Percentiles rank a stretch among this genome's conserved stretches.
Evolutionary conservation across 768 basidiomycete species (phyloP).

Genomic region (Tricholoma furcatifolium): DNA sequence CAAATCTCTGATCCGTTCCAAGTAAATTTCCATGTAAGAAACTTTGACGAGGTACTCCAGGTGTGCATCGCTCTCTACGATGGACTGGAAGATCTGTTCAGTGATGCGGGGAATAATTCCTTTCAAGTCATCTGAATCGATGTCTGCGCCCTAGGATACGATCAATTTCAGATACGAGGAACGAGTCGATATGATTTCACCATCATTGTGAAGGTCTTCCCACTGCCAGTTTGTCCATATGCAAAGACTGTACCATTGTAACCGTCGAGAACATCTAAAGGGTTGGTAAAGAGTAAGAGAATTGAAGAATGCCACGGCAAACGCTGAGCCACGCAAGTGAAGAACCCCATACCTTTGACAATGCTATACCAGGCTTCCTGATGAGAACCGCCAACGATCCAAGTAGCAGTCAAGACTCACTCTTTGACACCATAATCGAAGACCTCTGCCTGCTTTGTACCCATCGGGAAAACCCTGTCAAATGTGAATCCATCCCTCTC

Average conservation of each 20-base stretch:
- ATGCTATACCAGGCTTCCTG: slow-evolving; percentile 50
- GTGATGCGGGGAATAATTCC: slow-evolving; percentile 98
- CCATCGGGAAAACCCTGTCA: slow-evolving; percentile 94
- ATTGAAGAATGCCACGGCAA: background rate
- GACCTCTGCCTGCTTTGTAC: slow-evolving; percentile 87
- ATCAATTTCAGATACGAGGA: slow-evolving; percentile 10
- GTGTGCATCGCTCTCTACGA: slow-evolving; percentile 91
- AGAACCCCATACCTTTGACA: slow-evolving; percentile 67
- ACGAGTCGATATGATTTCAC: slow-evolving; percentile 35
- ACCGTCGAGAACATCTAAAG: slow-evolving; percentile 91
- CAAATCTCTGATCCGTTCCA: slow-evolving; percentile 93
- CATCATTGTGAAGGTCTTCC: slow-evolving; percentile 99
- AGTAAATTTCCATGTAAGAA: slow-evolving; percentile 99
- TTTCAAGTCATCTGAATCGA: slow-evolving; percentile 89
- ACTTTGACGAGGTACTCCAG: slow-evolving; percentile 99
- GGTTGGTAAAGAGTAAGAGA: slow-evolving; percentile 2
- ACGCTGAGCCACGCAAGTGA: slow-evolving; percentile 3
- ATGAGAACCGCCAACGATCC: slow-evolving; percentile 16
- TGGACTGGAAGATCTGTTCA: slow-evolving; percentile 98
- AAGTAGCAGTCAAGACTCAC: slow-evolving; percentile 46
- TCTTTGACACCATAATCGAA: slow-evolving; percentile 99
- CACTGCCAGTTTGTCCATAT: slow-evolving; percentile 85
- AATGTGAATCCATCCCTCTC: slow-evolving; percentile 98
- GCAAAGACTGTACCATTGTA: slow-evolving; percentile 97
- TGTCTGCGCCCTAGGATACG: slow-evolving; percentile 82